A percentile compares a stretch with the other conserved stretches of the same genome.
phyloP scores from a whole-genome alignment of 176 grass and related monocot species.

The Triticum monococcum region DNA sequence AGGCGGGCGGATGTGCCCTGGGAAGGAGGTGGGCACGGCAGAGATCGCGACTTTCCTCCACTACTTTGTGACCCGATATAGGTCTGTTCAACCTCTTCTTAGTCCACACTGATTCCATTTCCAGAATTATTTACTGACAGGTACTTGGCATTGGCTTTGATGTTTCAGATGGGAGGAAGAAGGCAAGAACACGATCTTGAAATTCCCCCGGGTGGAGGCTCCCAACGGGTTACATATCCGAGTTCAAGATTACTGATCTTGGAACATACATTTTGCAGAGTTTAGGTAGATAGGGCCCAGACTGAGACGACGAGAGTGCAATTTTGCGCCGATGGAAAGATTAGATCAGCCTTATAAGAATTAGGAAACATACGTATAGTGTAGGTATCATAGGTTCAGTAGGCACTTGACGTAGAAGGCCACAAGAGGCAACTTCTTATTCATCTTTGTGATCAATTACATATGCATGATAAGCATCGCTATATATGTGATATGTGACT shows the following conservation, averaged over 20 bases:
- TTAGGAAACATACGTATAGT: constrained; percentile 17
- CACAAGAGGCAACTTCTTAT: background rate
- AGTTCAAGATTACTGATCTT: constrained; percentile 57
- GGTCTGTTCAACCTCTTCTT: constrained; percentile 39
- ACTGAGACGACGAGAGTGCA: background rate
- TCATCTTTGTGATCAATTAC: too few species aligned
- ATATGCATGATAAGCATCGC: too few species aligned
- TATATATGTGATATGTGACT: too few species aligned
- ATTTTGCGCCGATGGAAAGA: background rate
- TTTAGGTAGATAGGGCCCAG: constrained; percentile 24
- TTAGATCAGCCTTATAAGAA: constrained; percentile 41
- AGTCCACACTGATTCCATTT: background rate
- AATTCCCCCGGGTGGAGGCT: constrained; percentile 90
- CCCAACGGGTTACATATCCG: constrained; percentile 82
- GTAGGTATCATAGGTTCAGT: constrained; percentile 36
- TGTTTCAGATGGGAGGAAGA: constrained; percentile 91
- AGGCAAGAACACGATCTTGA: constrained; percentile 68
- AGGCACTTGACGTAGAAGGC: constrained; percentile 17
- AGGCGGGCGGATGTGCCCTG: constrained; percentile 77
- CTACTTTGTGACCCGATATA: constrained; percentile 85
- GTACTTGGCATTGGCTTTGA: background rate
- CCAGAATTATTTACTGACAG: background rate
- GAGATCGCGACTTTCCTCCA: constrained; percentile 93
- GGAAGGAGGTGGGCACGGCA: constrained; percentile 79
- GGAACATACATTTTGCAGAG: constrained; percentile 30